These are phyloP conservation scores for Pterulicium gracile DNA, from an alignment of 1,284 basidiomycete genomes.

Conservation along the genomic window DNA sequence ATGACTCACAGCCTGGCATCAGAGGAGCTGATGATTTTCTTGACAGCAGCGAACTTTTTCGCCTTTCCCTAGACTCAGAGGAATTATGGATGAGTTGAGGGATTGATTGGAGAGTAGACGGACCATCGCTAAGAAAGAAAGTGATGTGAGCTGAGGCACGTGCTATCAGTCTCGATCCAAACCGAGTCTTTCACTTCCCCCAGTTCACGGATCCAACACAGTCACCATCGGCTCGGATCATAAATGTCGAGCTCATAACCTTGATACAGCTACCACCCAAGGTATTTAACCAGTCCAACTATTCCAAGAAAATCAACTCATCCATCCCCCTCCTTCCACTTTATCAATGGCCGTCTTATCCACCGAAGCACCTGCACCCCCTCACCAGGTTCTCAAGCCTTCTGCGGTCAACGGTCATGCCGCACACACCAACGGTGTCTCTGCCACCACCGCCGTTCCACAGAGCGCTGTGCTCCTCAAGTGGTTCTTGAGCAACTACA, in stretches of 20 bases:
- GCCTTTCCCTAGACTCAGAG: constrained; percentile 64
- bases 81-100: no score
- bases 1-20: constrained; percentile 81
- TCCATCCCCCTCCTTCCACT: constrained; percentile 8
- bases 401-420: constrained; percentile 12
- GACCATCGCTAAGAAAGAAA: no score
- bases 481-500: constrained; percentile 36
- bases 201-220: no score
- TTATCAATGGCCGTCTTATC: constrained; percentile 19
- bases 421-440: constrained; percentile 13
- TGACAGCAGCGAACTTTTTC: constrained; percentile 91
- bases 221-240: no score
- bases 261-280: no score
- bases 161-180: no score
- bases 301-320: constrained; percentile 8
- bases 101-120: no score
- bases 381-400: not conserved
- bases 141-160: no score
- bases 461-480: constrained; percentile 26
- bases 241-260: no score
- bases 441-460: constrained; percentile 10
- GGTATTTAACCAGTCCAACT: no score
- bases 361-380: constrained; percentile 16
- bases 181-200: no score
- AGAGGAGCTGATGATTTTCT: constrained; percentile 91